A percentile compares a stretch with the other conserved stretches of the same genome.
These are phyloP conservation scores for Stagonosporopsis cucurbitacearum DNA, from an alignment of 2,329 filamentous ascomycete genomes.

Conservation along the genomic window DNA sequence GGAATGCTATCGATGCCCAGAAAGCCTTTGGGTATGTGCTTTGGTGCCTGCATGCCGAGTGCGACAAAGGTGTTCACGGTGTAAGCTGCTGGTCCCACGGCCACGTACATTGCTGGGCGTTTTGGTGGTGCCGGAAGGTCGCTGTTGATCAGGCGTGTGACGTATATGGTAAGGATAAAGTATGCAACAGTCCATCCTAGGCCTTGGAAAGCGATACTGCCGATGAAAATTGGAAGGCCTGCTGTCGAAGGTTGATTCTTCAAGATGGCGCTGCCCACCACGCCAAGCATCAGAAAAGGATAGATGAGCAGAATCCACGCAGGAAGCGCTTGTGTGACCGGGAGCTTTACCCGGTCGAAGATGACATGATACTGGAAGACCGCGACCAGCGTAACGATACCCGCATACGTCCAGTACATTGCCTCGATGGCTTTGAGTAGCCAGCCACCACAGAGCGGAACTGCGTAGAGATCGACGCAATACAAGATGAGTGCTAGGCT, in stretches of 20 bases:
- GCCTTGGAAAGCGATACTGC: slow-evolving; percentile 71
- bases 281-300: slow-evolving; percentile 47
- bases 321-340: slow-evolving; percentile 49
- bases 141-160: slow-evolving; percentile 73
- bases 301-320: slow-evolving; percentile 48
- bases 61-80: slow-evolving; percentile 41
- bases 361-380: slow-evolving; percentile 99
- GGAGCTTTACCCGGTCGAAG: slow-evolving; percentile 76
- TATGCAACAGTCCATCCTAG: slow-evolving; percentile 70
- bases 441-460: slow-evolving; percentile 61
- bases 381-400: slow-evolving; percentile 51
- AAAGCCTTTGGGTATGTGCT: slow-evolving; percentile 42
- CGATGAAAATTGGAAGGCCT: slow-evolving; percentile 49
- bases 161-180: slow-evolving; percentile 71
- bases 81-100: slow-evolving; percentile 51
- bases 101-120: slow-evolving; percentile 59
- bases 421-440: slow-evolving; percentile 66
- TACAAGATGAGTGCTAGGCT: slow-evolving; percentile 56
- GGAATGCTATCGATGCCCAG: slow-evolving; percentile 43
- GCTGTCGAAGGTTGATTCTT: slow-evolving; percentile 41
- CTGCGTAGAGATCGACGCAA: slow-evolving; percentile 64
- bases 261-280: slow-evolving; percentile 45
- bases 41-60: slow-evolving; percentile 52
- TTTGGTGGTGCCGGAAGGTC: slow-evolving; percentile 55
- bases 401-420: slow-evolving; percentile 74